Evolutionary conservation across 352 stramenopile genomes (phyloP).

Genomic region (Blastocystis sp.): DNA sequence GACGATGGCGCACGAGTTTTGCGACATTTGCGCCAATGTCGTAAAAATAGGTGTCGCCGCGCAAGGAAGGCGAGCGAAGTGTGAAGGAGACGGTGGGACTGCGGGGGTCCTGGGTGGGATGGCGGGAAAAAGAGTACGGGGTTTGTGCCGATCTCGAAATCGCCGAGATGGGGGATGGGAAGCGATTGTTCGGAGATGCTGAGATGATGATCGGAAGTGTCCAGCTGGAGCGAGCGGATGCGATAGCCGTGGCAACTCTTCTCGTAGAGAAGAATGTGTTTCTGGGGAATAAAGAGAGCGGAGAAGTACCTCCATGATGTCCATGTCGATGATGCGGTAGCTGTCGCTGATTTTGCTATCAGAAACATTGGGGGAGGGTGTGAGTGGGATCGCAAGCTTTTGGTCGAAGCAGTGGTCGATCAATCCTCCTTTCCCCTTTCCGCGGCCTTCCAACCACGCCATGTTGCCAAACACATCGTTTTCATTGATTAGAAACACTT

Average conservation of each 20-base stretch:
- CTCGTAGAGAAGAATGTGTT: constrained; percentile 45
- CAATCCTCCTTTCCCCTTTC: neutral
- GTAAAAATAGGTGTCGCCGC: constrained; percentile 15
- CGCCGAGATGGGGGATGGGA: constrained; percentile 1
- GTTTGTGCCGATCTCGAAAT: constrained; percentile 5
- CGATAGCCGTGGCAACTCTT: constrained; percentile 51
- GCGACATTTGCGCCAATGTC: constrained; percentile 6
- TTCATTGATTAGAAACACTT: constrained; percentile 49
- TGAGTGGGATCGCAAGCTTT: neutral
- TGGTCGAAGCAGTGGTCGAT: constrained; percentile 39
- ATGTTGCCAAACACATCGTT: constrained; percentile 11
- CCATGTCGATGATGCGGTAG: constrained; percentile 47
- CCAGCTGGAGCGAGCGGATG: constrained; percentile 33
- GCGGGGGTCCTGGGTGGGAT: neutral
- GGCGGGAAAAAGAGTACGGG: neutral
- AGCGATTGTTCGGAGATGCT: constrained; percentile 32
- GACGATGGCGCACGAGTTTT: neutral
- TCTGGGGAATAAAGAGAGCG: neutral
- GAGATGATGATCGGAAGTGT: constrained; percentile 27
- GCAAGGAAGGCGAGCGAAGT: neutral
- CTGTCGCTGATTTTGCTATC: neutral
- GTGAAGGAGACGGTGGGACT: neutral
- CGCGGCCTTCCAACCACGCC: neutral
- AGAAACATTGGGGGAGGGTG: neutral
- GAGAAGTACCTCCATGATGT: neutral